Percentiles rank a stretch among this genome's conserved stretches.
phyloP scores from a whole-genome alignment of 305 asterid species.

The Solanum hybrid region DNA sequence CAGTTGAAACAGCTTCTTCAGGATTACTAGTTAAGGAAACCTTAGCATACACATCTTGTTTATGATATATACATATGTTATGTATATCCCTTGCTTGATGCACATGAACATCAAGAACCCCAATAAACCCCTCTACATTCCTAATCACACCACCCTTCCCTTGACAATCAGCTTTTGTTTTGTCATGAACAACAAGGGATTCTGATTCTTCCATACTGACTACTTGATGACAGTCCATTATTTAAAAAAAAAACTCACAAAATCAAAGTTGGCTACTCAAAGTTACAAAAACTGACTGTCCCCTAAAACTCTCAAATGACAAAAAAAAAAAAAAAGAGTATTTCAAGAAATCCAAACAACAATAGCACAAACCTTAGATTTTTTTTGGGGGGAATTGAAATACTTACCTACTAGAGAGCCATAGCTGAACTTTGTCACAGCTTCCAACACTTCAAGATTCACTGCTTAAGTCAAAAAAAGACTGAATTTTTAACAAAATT shows the following conservation, averaged over 20 bases:
- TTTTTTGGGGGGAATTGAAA: background rate
- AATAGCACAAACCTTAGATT: background rate
- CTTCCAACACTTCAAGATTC: background rate
- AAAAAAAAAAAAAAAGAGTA: background rate
- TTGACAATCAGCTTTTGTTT: conserved; percentile 5
- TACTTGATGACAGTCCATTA: background rate
- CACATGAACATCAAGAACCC: conserved; percentile 67
- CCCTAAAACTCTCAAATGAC: background rate
- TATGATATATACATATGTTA: conserved; percentile 94
- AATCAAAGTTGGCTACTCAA: background rate
- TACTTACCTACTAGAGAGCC: background rate
- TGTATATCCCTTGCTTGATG: conserved; percentile 89
- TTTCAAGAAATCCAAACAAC: background rate
- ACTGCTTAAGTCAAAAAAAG: background rate
- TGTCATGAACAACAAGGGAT: background rate
- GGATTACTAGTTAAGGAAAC: conserved; percentile 68
- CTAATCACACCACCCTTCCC: conserved; percentile 27
- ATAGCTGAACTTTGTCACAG: background rate
- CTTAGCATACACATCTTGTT: conserved; percentile 95
- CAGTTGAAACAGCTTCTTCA: conserved; percentile 54
- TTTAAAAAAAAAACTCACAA: background rate
- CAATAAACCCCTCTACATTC: conserved; percentile 32
- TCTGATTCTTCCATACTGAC: background rate
- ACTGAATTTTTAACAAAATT: background rate
- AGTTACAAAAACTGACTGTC: background rate